Evolutionary conservation across 768 basidiomycete species (phyloP), one percentile per base, ranked within the genome.

Genomic region (Fibroporia radiculosa): DNA sequence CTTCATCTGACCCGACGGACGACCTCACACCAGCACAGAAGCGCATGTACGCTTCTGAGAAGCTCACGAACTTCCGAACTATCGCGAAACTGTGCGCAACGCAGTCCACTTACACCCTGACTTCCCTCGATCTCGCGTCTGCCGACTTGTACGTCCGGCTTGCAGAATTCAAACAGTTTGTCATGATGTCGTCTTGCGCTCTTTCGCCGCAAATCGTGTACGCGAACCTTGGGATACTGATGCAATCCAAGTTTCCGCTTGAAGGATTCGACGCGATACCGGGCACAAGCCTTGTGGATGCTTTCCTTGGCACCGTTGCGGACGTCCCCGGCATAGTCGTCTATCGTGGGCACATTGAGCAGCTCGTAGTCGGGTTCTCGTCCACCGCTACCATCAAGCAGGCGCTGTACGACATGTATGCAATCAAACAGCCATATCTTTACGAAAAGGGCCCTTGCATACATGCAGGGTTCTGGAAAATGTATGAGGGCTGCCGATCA

Each of bases 391-490:
- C 65, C 2, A 28, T 64, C 7, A 52, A 52, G 41, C 77, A 77
- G 43, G 70, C 70, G 6, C 50, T 75, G 14, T 66, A 75, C 40
- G 75, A 80, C 56, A 36, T 79, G 18, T 62, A 69, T 16, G 59
- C 65, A 22, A 57, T 67, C 22, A 65, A 65, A 48, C 59, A 59
- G 24, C 46, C 56, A 0, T 71, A 75, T 52, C 71, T 66, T 5
- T 66, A 66, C 24, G 61, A 31, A 49, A 56, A 8, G 67, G 69
- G 8, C 13, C 49, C 48, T 35, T 43, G 47, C 3, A 73, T 78
- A 18, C 79, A 81, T 54, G 60, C 68, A 11, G 78, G 78, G 2
- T 79, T 80, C 54, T 79, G 74, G 72, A 53, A 58, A 14, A 48
- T 80, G 41, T 78, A 76, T 52, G 56, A 59, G 41, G 75, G 75